Evolutionary conservation across 352 stramenopile genomes (phyloP).

Genomic region (Pythium brassicae): DNA sequence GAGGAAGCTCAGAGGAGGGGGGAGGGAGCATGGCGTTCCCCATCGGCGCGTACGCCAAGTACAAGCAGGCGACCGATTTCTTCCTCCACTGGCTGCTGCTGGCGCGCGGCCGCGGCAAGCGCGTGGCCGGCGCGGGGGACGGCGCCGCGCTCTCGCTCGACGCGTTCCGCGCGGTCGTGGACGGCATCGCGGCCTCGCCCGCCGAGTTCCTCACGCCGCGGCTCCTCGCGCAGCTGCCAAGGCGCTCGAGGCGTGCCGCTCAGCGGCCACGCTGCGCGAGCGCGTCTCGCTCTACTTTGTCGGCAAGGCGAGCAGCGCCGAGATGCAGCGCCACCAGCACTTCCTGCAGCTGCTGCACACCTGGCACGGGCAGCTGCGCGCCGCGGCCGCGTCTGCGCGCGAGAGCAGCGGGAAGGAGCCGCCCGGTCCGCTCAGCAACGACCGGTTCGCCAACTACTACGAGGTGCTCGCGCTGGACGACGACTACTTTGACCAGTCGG

Average conservation of each 20-base stretch:
- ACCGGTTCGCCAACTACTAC: conserved; percentile 20
- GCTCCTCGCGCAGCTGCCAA: conserved; percentile 16
- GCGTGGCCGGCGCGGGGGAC: background rate
- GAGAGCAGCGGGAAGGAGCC: too few relatives aligned
- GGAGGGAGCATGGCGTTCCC: conserved; percentile 1
- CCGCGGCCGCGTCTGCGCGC: background rate
- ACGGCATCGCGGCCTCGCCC: conserved; percentile 10
- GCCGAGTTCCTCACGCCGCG: conserved; percentile 10
- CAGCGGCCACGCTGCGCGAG: conserved; percentile 17
- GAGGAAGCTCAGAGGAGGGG: too few relatives aligned
- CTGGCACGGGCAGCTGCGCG: conserved; percentile 2
- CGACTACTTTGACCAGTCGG: conserved; percentile 13
- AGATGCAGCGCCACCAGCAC: background rate
- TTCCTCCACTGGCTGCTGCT: conserved; percentile 21
- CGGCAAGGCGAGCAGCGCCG: background rate
- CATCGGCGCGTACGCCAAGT: conserved; percentile 10
- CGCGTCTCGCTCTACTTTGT: conserved; percentile 17
- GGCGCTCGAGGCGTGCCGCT: conserved; percentile 17
- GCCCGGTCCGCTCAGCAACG: too few relatives aligned
- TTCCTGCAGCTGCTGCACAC: background rate
- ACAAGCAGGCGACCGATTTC: conserved; percentile 15
- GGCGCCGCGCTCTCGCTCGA: background rate
- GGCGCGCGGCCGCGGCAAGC: conserved; percentile 3
- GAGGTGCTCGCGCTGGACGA: conserved; percentile 18
- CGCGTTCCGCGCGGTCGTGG: conserved; percentile 8